Percentiles rank a stretch among this genome's conserved stretches.
Evolutionary conservation across 176 grass and related monocot genomes (phyloP).

Genomic region (Chloris gayana): DNA sequence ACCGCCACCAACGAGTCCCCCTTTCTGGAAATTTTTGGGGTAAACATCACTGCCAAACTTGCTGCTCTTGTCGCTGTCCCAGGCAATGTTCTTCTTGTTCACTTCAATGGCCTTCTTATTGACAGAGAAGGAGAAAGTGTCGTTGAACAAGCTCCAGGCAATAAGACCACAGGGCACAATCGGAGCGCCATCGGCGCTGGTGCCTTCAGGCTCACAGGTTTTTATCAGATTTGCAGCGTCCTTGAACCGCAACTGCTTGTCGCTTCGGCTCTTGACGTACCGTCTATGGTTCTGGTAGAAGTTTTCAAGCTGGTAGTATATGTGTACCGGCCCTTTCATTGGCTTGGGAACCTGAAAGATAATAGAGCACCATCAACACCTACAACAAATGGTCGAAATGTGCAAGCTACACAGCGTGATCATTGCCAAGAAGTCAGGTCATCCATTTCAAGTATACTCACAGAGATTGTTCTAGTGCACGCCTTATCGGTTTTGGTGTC

Average conservation of each 20-base stretch:
- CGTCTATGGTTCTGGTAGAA: conserved; percentile 97
- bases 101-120: conserved; percentile 56
- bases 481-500: conserved; percentile 63
- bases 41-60: conserved; percentile 85
- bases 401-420: background rate
- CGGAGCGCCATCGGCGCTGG: conserved; percentile 39
- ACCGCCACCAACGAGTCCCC: conserved; percentile 64
- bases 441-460: conserved; percentile 31
- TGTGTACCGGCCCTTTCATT: conserved; percentile 78
- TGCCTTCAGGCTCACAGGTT: conserved; percentile 72
- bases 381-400: background rate
- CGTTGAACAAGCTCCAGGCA: conserved; percentile 94
- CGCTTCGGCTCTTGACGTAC: conserved; percentile 87
- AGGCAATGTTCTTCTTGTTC: conserved; percentile 92
- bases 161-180: conserved; percentile 95
- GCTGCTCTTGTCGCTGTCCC: conserved; percentile 74
- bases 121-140: conserved; percentile 73
- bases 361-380: background rate
- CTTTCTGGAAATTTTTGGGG: conserved; percentile 80
- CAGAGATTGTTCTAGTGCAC: conserved; percentile 65
- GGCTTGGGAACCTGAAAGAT: conserved; percentile 76
- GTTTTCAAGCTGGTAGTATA: conserved; percentile 89
- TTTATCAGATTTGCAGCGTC: conserved; percentile 27
- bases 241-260: conserved; percentile 64
- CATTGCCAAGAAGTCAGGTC: background rate